These are phyloP conservation scores for Colletotrichum cordylinicola DNA, from an alignment of 2,329 filamentous ascomycete species.

Conservation along the genomic window DNA sequence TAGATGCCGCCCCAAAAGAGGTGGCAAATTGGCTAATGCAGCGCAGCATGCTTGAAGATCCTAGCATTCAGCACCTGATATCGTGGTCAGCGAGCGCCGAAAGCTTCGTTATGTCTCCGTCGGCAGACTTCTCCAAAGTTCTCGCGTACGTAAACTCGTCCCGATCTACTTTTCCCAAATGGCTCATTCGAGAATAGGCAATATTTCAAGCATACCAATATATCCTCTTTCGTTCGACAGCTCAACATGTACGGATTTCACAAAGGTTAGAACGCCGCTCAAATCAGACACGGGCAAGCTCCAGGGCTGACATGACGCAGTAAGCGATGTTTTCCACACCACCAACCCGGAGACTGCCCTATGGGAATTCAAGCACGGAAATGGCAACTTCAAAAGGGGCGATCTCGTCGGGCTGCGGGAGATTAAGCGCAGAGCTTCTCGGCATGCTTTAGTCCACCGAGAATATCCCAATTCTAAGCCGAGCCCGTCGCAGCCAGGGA, in stretches of 20 bases:
- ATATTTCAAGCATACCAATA: constrained; percentile 99
- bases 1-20: background rate
- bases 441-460: constrained; percentile 90
- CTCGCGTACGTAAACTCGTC: constrained; percentile 74
- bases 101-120: constrained; percentile 98
- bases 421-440: constrained; percentile 92
- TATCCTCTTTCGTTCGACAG: constrained; percentile 97
- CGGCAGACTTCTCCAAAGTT: constrained; percentile 96
- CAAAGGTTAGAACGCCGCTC: constrained; percentile 70
- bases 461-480: constrained; percentile 85
- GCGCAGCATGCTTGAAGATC: constrained; percentile 92
- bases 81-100: constrained; percentile 94
- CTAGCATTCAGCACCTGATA: constrained; percentile 90
- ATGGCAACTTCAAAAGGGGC: constrained; percentile 94
- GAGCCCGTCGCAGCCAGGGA: constrained; percentile 77
- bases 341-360: constrained; percentile 90
- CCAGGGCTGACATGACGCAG: constrained; percentile 51
- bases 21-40: background rate
- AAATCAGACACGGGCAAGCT: background rate
- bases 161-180: background rate
- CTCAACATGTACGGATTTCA: constrained; percentile 99
- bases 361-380: constrained; percentile 99
- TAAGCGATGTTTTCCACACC: constrained; percentile 98
- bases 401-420: constrained; percentile 90
- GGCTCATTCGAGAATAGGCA: constrained; percentile 61